phyloP scores from a whole-genome alignment of 768 basidiomycete genomes.

The Pleurotus cornucopiae region DNA sequence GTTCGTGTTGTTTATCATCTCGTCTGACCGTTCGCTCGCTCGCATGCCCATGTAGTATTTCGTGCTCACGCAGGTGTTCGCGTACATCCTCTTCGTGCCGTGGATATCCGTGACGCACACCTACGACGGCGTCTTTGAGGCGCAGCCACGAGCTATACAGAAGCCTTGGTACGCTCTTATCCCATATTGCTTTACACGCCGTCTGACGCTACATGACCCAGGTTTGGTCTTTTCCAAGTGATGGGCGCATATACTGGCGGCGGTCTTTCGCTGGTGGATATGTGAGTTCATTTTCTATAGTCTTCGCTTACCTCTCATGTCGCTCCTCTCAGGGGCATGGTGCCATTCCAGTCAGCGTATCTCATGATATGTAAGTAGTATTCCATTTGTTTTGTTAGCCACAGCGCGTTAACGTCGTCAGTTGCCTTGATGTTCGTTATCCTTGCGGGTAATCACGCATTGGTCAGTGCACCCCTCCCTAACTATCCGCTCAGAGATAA shows the following conservation, averaged over 20 bases:
- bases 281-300: conserved; percentile 24
- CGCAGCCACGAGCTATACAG: conserved; percentile 45
- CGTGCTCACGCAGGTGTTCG: conserved; percentile 49
- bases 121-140: conserved; percentile 44
- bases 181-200: conserved; percentile 15
- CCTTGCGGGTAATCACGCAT: conserved; percentile 73
- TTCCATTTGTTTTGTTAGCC: not conserved
- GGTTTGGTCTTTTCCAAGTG: conserved; percentile 42
- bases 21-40: conserved; percentile 16
- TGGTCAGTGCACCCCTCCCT: conserved; percentile 38
- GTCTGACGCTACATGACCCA: conserved; percentile 11
- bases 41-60: conserved; percentile 50
- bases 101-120: conserved; percentile 45
- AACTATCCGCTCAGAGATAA: not conserved
- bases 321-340: conserved; percentile 44
- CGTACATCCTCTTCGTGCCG: conserved; percentile 56
- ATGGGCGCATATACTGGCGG: conserved; percentile 59
- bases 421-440: conserved; percentile 58
- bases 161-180: conserved; percentile 49
- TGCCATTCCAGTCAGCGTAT: conserved; percentile 66
- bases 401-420: conserved; percentile 13
- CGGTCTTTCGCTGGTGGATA: conserved; percentile 66
- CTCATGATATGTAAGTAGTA: conserved; percentile 49
- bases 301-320: not conserved
- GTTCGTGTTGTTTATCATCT: not conserved